Base-by-base conservation (phyloP, 768 basidiomycete species). In the Cantharellus anzutake region DNA sequence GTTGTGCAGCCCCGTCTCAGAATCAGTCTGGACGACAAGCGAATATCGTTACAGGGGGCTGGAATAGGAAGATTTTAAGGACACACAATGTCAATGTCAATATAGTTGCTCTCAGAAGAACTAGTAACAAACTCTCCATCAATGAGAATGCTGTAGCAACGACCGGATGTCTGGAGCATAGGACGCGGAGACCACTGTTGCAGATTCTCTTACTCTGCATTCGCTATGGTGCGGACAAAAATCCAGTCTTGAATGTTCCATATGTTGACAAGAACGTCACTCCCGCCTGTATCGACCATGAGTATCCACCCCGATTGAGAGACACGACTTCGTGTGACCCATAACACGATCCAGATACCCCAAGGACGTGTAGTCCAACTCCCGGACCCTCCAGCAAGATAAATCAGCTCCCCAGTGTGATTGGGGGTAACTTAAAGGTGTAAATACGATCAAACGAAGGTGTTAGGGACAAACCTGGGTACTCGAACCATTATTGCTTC, bases 1-100 rank as follows among this genome's bases (percentile, higher is more conserved):
- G 35, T 55, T 57, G 41, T 57, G 56, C 14, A 40, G 56, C 5
- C 56, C 56, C 7, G 56, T 57, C 41, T 57, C 56, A 14, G 56
- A 11, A 5, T 39, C 56, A 39, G 34, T 40, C 56, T 57, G 52
- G 14, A 37, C 14, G 20, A 29, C 7, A 57, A 57, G 7, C 37
- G 38, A 57, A 57, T 14, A 40, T 38, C 7, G 56, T 57, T 38
- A 40, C 7, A 29, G 20, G 20, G 20, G 20, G 20, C 20, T 29
- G 20, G 11, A 38, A 55, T 14, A 11, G 11, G 34, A 55, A 14
- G 34, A 35, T 11, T 11, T 11, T 14, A 38, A 38, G 5, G 56
- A 11, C 39, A 37, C 41, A 55, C 7, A 29, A 55, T 14, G 38
- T 41, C 56, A 35, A 57, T 39, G 40, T 57, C 56, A 38, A 57